Evolutionary conservation across 2,329 filamentous ascomycete species (phyloP), one percentile per base, ranked within the genome.

Genomic region (Penicillium sp.): DNA sequence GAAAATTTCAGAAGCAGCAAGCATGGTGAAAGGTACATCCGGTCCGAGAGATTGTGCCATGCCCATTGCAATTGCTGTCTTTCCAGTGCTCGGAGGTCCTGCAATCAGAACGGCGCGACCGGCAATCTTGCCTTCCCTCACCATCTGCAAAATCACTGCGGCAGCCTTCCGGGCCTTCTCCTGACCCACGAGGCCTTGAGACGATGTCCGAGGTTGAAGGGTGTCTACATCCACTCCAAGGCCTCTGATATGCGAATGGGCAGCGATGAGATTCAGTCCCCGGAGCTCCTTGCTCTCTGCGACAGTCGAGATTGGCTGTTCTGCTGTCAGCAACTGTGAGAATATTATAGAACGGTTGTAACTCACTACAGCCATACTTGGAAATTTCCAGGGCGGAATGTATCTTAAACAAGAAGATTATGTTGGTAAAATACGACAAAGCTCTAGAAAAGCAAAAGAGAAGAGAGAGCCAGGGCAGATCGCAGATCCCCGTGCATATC

Each of bases 51-150:
- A 95, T 69, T 98, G 93, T 33, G 93, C 86, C 90, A 98, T 96
- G 43, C 90, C 93, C 87, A 96, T 97, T 45, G 93, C 93, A 61
- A 98, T 95, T 42, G 93, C 93, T 0, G 93, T 98, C 76, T 98
- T 98, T 64, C 93, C 93, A 46, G 93, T 98, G 72, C 93, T 90
- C 4, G 93, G 93, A 53, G 93, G 93, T 0, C 93, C 93, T 43
- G 93, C 91, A 63, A 98, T 95, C 61, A 98, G 76, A 29, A 96
- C 87, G 31, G 93, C 93, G 64, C 91, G 83, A 46, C 93, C 93
- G 52, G 93, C 93, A 73, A 98, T 97, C 77, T 96, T 97, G 65
- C 91, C 91, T 66, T 96, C 89, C 74, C 95, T 96, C 63, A 95
- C 94, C 93, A 98, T 98, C 75, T 95, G 89, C 54, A 98, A 75